Base-by-base conservation (phyloP, 768 basidiomycete genomes). In the Collybia sp. region DNA sequence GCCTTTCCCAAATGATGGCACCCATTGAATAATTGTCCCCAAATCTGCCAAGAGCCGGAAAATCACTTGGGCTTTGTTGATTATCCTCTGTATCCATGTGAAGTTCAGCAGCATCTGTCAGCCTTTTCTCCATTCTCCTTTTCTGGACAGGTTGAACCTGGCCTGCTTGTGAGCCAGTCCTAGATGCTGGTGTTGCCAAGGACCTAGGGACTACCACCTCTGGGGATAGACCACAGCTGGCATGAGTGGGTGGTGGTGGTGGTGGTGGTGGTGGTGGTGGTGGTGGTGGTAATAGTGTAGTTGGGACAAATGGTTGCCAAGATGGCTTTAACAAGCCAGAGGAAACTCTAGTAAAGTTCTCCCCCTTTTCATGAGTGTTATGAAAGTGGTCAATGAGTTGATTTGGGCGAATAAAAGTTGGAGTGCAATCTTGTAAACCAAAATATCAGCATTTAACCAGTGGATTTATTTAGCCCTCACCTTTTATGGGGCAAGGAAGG, bases 281-380 rank as follows among this genome's bases (percentile, higher is more conserved):
- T 30, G 48, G 43, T 10, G 44, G 48, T 6, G 35, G 38, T 16
- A 40, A 34, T 18, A 48, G 20, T 1, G 30, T 42, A 15, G 43
- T 18, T 40, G 53, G 55, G 36, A 48, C 36, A 36, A 56, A 58
- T 18, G 57, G 57, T 16, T 43, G 46, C 55, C 55, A 58, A 4
- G 49, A 54, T 2, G 50, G 49, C 37, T 44, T 49, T 2, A 58
- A 39, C 9, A 47, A 30, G 2, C 30, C 34, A 18, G 57, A 58
- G 36, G 53, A 51, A 39, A 48, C 44, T 19, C 45, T 30, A 25
- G 45, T 30, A n/a, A 19, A 40, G 1, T 31, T 49, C 12, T 40
- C 51, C 18, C 56, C n/a, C 18, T 51, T 25, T 20, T 15, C n/a
- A 42, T 58, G 57, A 13, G 54, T 50, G 15, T 56, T 47, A 34